Evolutionary conservation across 345 rosid species (phyloP).

Genomic region (Anastatica hierochuntica): DNA sequence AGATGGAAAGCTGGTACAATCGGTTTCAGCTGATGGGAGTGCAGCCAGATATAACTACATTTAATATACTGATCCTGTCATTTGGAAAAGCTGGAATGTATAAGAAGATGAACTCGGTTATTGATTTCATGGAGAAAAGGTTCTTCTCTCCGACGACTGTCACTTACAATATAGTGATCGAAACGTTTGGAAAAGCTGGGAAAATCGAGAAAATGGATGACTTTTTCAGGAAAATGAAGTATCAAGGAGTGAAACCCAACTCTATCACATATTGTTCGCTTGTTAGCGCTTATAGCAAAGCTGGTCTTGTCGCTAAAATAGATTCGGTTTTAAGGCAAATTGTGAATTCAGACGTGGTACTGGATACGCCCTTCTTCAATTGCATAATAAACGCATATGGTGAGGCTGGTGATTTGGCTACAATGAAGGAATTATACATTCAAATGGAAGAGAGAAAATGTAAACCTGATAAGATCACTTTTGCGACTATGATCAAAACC

Average conservation of each 20-base stretch:
- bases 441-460: conserved; percentile 61
- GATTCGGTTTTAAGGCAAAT: conserved; percentile 69
- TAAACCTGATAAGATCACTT: conserved; percentile 54
- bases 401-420: conserved; percentile 54
- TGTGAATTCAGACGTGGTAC: conserved; percentile 60
- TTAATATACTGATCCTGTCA: conserved; percentile 54
- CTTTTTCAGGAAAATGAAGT: conserved; percentile 56
- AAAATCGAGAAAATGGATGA: conserved; percentile 56
- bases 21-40: conserved; percentile 77
- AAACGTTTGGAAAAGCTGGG: conserved; percentile 58
- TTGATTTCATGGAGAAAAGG: conserved; percentile 63
- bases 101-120: conserved; percentile 54
- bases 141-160: conserved; percentile 41
- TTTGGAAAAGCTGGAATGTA: conserved; percentile 56
- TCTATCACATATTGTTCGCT: conserved; percentile 67
- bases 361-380: conserved; percentile 75
- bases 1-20: conserved; percentile 72
- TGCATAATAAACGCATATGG: conserved; percentile 73
- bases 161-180: conserved; percentile 60
- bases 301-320: conserved; percentile 45
- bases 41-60: conserved; percentile 54
- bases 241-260: conserved; percentile 73
- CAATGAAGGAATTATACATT: conserved; percentile 52
- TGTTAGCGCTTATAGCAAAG: conserved; percentile 53
- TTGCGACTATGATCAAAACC: conserved; percentile 61